Percentiles rank a stretch among this genome's conserved stretches.
Evolutionary conservation across 768 basidiomycete genomes (phyloP).

Genomic region (Auricularia sp.): DNA sequence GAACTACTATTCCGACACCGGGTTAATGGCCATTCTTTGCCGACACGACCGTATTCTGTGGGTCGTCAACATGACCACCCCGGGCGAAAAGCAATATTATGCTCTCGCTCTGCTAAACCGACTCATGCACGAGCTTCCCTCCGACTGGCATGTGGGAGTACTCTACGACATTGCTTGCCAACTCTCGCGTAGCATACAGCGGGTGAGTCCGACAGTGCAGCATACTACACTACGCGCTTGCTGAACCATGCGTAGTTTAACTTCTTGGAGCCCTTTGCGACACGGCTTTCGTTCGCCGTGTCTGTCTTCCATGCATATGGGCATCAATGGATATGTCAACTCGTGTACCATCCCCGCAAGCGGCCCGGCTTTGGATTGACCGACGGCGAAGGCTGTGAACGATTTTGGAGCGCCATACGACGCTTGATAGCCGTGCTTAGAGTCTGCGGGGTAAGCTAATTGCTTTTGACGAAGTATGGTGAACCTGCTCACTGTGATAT

Average conservation of each 20-base stretch:
- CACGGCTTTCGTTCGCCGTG: slow-evolving; percentile 1
- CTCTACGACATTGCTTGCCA: slow-evolving; percentile 7
- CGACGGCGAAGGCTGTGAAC: slow-evolving; percentile 7
- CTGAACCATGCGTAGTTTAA: too few relatives aligned
- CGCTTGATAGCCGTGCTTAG: neutral
- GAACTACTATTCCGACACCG: slow-evolving; percentile 6
- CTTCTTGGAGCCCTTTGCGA: neutral
- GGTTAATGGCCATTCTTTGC: slow-evolving; percentile 2
- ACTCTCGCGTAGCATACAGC: neutral
- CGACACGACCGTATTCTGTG: slow-evolving; percentile 1
- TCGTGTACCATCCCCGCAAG: slow-evolving; percentile 3
- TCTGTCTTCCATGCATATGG: slow-evolving; percentile 6
- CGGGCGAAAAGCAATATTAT: slow-evolving; percentile 4
- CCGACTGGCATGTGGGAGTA: neutral
- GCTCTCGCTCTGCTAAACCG: neutral
- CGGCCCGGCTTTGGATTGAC: slow-evolving; percentile 2
- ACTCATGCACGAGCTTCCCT: neutral
- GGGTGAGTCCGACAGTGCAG: neutral
- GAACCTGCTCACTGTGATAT: too few relatives aligned
- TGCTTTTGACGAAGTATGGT: neutral
- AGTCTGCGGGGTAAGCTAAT: slow-evolving; percentile 2
- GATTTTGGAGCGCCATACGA: slow-evolving; percentile 5
- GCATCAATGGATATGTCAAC: slow-evolving; percentile 6
- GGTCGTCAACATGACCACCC: slow-evolving; percentile 2
- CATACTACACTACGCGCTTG: too few relatives aligned